Evolutionary conservation across 768 basidiomycete genomes (phyloP), one percentile per base, ranked within the genome.

Genomic region (Porphyrellus cyaneotinctus): DNA sequence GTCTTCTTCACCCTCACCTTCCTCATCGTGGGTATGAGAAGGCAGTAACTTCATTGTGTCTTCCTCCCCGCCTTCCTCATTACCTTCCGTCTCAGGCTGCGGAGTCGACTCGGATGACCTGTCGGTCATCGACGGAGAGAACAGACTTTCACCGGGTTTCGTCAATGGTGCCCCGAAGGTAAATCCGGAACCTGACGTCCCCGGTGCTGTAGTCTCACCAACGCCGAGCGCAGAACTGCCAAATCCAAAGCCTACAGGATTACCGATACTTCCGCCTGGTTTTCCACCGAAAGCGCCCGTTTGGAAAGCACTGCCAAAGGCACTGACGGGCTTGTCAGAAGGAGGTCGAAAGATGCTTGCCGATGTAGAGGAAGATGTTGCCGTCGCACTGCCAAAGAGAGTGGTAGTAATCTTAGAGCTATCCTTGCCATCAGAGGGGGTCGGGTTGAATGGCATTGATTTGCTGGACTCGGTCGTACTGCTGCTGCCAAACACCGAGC

Each of bases 1-100:
- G 36, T 85, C 77, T 64, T 92, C 87, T 70, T 92, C 90, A 26
- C 90, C 90, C 60, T 84, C 84, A 12, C 90, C 88, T 54, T 88
- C 87, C 48, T 74, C 74, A 57, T 88, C 87, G 56, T 85, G 81
- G 49, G 70, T 68, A n/a, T 52, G 58, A 11, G 54, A 59, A 18
- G 65, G 59, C 2, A 67, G 24, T 4, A 62, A 12, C 24, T 65
- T 70, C 13, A 45, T 35, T 3, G 31, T 30, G 17, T 70, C 72
- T 2, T 71, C 72, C 13, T 70, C 68, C 9, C 68, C 67, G 48
- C 60, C 57, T 35, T 66, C 67, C 26, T 63, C 62, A 6, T 49
- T 58, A 18, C 48, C 44, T 43, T 65, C 64, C 3, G 45, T 43
- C 11, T 67, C 66, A 43, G 60, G 65, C 53, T 63, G 70, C 26